Conservation (phyloP, 768 basidiomycete genomes). For the Multifurca ochricompacta region DNA sequence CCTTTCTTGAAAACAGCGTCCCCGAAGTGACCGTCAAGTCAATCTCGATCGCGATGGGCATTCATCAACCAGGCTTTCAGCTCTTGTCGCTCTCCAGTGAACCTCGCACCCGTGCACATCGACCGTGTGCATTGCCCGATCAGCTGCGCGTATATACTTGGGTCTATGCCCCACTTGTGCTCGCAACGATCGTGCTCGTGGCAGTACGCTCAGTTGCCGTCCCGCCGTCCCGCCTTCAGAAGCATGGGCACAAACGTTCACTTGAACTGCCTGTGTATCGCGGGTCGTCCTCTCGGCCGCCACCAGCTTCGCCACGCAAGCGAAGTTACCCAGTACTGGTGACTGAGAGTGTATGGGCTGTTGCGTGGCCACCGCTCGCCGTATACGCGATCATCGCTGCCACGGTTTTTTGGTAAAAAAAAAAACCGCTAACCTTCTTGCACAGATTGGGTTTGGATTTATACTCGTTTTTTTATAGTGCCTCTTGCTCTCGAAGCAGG, state of each 20-base stretch:
- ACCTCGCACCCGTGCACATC: conserved; percentile 39
- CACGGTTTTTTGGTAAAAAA: not conserved
- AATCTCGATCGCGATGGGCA: conserved; percentile 84
- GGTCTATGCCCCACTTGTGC: conserved; percentile 59
- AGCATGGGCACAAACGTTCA: not conserved
- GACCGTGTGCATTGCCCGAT: conserved; percentile 75
- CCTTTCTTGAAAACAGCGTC: conserved; percentile 28
- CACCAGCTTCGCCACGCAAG: not conserved
- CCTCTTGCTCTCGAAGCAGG: not conserved
- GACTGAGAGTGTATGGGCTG: not conserved
- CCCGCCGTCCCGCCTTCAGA: not conserved
- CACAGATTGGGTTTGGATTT: not conserved
- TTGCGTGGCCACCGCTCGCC: conserved; percentile 7
- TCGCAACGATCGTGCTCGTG: conserved; percentile 50
- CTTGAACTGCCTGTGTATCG: not conserved
- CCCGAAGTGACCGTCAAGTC: conserved; percentile 85
- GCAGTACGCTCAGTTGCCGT: conserved; percentile 18
- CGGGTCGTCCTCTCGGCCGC: not conserved
- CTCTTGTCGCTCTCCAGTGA: conserved; percentile 64
- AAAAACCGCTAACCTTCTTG: too few relatives aligned
- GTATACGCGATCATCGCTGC: not conserved
- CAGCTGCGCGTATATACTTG: conserved; percentile 71
- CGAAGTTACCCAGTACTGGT: not conserved
- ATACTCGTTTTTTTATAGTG: too few relatives aligned
- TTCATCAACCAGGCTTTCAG: conserved; percentile 81